Percentiles rank a stretch among this genome's conserved stretches.
Conservation (phyloP, 2,329 filamentous ascomycete species). For the Penicillium sp. region DNA sequence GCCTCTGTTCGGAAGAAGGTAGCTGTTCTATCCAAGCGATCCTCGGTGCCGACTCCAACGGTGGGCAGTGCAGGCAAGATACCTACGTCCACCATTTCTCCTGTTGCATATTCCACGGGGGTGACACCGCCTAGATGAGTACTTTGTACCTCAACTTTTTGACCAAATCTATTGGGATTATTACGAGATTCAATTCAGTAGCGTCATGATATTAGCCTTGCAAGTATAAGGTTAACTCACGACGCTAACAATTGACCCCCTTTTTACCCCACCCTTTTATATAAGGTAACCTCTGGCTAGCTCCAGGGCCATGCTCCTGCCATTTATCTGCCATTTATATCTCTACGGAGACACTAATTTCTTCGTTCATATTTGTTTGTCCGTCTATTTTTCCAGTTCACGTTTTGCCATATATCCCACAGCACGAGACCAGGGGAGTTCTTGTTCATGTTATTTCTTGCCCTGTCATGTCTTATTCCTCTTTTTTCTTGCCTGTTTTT, state of each 20-base stretch:
- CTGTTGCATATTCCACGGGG: constrained; percentile 34
- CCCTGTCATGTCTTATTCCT: constrained; percentile 2
- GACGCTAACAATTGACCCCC: background rate
- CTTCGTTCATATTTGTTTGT: constrained; percentile 13
- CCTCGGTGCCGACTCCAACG: constrained; percentile 38
- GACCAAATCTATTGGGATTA: background rate
- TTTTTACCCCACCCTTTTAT: background rate
- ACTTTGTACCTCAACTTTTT: background rate
- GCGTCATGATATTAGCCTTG: background rate
- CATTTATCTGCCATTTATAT: background rate
- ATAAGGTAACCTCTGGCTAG: constrained; percentile 1
- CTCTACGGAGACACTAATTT: constrained; percentile 16
- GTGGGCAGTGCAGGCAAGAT: constrained; percentile 25
- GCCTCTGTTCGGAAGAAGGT: constrained; percentile 51
- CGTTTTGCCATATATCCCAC: constrained; percentile 26
- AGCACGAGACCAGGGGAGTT: constrained; percentile 26
- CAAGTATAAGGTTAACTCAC: background rate
- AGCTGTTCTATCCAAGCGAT: constrained; percentile 47
- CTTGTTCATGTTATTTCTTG: constrained; percentile 6
- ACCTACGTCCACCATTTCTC: constrained; percentile 32
- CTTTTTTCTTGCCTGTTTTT: background rate
- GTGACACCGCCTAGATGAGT: constrained; percentile 37
- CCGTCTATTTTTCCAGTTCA: constrained; percentile 10
- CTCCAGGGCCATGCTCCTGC: background rate
- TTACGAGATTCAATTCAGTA: background rate